Conservation (phyloP, 345 rosid genomes). For the Moricandia moricandioides region DNA sequence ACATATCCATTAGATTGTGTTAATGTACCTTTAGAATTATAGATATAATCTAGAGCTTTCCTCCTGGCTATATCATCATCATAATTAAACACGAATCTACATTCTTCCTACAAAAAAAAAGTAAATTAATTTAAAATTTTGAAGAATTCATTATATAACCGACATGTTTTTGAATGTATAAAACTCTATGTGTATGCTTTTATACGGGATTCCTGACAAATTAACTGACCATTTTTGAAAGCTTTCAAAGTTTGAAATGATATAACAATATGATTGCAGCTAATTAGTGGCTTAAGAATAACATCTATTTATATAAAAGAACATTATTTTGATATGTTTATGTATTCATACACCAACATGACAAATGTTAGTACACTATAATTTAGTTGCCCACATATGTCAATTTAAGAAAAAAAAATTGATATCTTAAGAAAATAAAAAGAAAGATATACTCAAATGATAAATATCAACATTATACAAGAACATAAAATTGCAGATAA, state of each 20-base stretch:
- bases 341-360: background rate
- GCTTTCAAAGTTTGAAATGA: background rate
- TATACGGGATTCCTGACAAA: background rate
- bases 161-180: background rate
- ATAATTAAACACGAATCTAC: background rate
- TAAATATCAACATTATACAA: background rate
- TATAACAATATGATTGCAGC: background rate
- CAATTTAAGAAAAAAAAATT: too few relatives aligned
- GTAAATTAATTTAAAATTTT: background rate
- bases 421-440: background rate
- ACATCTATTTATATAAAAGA: background rate
- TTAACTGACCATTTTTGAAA: background rate
- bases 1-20: background rate
- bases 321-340: background rate
- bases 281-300: background rate
- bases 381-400: background rate
- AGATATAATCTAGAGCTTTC: background rate
- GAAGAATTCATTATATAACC: background rate
- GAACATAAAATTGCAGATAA: background rate
- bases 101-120: background rate
- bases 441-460: background rate
- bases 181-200: background rate
- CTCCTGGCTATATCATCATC: background rate
- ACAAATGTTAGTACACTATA: background rate
- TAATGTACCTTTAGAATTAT: background rate